Conservation (phyloP, 1,139 yeast species). For the Pichia sp. region DNA sequence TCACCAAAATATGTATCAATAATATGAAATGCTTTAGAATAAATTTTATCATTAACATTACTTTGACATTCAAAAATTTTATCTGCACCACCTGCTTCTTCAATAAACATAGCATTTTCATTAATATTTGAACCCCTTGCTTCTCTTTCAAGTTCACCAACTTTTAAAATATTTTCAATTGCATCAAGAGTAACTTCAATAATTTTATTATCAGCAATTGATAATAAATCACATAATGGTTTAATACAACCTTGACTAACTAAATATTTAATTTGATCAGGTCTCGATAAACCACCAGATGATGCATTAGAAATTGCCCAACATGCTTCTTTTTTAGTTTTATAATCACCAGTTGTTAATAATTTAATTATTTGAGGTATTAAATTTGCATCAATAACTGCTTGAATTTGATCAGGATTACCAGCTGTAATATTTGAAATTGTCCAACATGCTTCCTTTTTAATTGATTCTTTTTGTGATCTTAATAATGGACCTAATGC, state of each 20-base stretch:
- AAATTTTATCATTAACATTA: conserved; percentile 85
- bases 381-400: conserved; percentile 89
- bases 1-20: conserved; percentile 90
- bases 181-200: conserved; percentile 95
- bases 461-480: conserved; percentile 84
- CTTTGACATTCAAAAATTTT: conserved; percentile 90
- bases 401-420: conserved; percentile 89
- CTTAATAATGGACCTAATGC: conserved; percentile 75
- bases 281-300: conserved; percentile 86
- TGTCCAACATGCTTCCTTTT: conserved; percentile 99
- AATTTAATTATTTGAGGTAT: conserved; percentile 88
- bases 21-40: conserved; percentile 82
- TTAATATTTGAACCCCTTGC: conserved; percentile 61
- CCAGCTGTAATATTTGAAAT: conserved; percentile 97
- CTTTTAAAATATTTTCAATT: conserved; percentile 83
- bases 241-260: conserved; percentile 95
- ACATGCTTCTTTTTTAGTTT: conserved; percentile 96
- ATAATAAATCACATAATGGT: conserved; percentile 88
- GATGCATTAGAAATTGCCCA: conserved; percentile 99
- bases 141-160: conserved; percentile 91
- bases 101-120: conserved; percentile 85
- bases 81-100: conserved; percentile 98
- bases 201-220: conserved; percentile 83
- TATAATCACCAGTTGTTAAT: conserved; percentile 79
- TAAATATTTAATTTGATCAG: conserved; percentile 88